Evolutionary conservation across 2,329 filamentous ascomycete species (phyloP).

Genomic region (Colletotrichum sp.): DNA sequence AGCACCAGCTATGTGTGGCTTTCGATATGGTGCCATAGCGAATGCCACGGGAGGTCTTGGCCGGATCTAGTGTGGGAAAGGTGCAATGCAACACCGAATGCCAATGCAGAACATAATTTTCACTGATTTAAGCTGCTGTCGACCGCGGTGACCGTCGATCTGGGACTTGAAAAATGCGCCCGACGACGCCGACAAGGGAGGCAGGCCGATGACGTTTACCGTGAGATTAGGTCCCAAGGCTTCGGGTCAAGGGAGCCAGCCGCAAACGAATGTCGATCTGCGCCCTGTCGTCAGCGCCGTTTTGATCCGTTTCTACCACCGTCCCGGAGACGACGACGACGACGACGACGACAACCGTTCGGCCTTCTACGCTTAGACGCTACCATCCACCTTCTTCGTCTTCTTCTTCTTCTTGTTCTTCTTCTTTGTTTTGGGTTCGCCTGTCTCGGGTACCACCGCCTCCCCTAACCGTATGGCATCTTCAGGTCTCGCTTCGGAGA

Average conservation of each 20-base stretch:
- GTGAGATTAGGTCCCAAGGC: background rate
- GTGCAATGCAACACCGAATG: background rate
- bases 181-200: background rate
- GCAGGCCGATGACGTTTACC: background rate
- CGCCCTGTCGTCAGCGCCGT: background rate
- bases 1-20: slow-evolving; percentile 1
- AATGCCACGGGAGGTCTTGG: background rate
- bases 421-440: slow-evolving; percentile 29
- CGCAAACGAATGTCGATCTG: background rate
- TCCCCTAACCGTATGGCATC: background rate
- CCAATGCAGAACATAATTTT: background rate
- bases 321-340: background rate
- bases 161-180: background rate
- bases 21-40: slow-evolving; percentile 8
- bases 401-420: slow-evolving; percentile 23
- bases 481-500: background rate
- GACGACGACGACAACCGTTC: background rate
- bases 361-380: background rate
- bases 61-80: background rate
- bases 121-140: background rate
- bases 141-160: background rate
- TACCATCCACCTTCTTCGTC: slow-evolving; percentile 5
- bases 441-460: background rate
- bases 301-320: background rate
- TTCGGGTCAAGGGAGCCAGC: slow-evolving; percentile 6